Evolutionary conservation across 208 protist genomes (phyloP), one percentile per base, ranked within the genome.

Genomic region (Herpetomonas tarakana): DNA sequence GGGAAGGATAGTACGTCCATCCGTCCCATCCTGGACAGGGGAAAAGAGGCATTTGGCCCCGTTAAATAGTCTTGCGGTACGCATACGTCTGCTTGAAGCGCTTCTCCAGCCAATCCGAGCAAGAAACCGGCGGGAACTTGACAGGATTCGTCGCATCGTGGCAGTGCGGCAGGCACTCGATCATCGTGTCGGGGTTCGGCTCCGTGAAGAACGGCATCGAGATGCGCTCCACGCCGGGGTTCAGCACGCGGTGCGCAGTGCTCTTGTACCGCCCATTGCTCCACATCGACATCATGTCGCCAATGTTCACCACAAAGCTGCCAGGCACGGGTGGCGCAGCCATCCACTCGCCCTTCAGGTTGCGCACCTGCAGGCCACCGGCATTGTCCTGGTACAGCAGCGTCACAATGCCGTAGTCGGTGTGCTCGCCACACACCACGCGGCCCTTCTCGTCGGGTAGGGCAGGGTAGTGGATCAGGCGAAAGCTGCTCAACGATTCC

Each of bases 401-500:
- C 26, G 76, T 83, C 12, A 83, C 53, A 35, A 74, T 54, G 19
- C 76, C 76, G 58, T 79, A 83, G 51, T 83, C 76, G 39, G 64
- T 73, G 62, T 83, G 76, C 31, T 61, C 65, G 7, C 76, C 76
- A 30, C 54, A 54, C 18, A 68, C 68, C 0, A 67, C 18, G 0
- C 46, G 24, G 31, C 49, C 52, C 56, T 73, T 29, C 26, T 59
- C 39, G 22, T 25, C 51, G 11, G 62, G 25, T 21, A 67, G 53
- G 21, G 52, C 55, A 4, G 74, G 74, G 59, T 78, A 91, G 71
- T 86, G 75, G 45, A 93, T 83, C 62, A 93, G 74, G 57, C 87
- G 78, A 57, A 93, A 89, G 19, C 78, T 68, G 50, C 81, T 87
- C 12, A 89, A 65, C 1, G 81, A 79, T 50, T 91, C 87, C 0